A percentile compares a stretch with the other conserved stretches of the same genome.
Conservation (phyloP, 768 basidiomycete genomes). For the Amanita fuliginea region DNA sequence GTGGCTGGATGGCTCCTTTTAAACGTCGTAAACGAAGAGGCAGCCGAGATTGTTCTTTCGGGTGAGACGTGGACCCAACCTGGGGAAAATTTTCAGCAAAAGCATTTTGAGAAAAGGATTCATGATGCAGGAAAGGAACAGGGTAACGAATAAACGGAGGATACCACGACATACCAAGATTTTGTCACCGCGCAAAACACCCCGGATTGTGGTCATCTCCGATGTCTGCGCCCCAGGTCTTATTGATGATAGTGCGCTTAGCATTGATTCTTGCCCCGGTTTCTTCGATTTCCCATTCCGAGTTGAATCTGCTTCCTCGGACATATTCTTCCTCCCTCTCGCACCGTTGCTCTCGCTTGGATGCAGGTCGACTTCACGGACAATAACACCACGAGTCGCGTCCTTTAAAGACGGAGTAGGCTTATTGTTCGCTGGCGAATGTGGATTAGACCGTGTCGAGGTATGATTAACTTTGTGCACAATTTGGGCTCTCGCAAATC, state of each 20-base stretch:
- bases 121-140: background rate
- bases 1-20: background rate
- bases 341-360: background rate
- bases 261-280: background rate
- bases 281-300: background rate
- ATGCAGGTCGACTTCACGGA: background rate
- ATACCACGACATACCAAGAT: background rate
- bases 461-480: background rate
- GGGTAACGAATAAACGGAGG: background rate
- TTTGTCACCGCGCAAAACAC: background rate
- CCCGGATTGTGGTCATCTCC: background rate
- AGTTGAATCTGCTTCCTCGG: background rate
- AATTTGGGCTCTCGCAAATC: background rate
- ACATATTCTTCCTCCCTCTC: too few relatives aligned
- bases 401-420: background rate
- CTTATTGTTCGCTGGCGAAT: background rate
- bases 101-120: background rate
- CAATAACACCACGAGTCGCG: too few relatives aligned
- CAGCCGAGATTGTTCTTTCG: conserved; percentile 1
- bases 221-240: background rate
- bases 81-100: background rate
- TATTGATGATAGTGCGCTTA: background rate
- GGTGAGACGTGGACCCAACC: background rate
- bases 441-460: background rate
- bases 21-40: conserved; percentile 1